phyloP scores from a whole-genome alignment of 1,284 basidiomycete genomes.

The Boletus smithii region DNA sequence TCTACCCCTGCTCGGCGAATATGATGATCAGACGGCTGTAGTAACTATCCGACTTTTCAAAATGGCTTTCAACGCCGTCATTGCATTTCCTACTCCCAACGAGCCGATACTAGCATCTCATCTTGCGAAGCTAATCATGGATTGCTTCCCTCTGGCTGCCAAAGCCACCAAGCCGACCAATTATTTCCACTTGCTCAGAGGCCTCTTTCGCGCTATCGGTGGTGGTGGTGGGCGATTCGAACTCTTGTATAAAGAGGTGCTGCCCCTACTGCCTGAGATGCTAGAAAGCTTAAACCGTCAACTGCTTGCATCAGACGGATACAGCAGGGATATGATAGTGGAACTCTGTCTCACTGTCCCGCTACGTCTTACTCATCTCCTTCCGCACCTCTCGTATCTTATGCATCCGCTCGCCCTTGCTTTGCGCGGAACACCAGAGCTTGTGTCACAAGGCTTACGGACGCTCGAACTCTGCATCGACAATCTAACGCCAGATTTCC shows the following conservation, averaged over 20 bases:
- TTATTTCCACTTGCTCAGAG: conserved; percentile 93
- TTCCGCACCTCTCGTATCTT: conserved; percentile 93
- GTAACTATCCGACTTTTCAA: conserved; percentile 92
- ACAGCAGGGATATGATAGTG: conserved; percentile 87
- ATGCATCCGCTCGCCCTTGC: conserved; percentile 97
- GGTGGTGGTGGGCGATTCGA: conserved; percentile 92
- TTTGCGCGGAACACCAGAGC: conserved; percentile 82
- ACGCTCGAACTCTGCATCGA: conserved; percentile 99
- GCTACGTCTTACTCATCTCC: conserved; percentile 89
- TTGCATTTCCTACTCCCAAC: conserved; percentile 74
- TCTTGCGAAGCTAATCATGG: conserved; percentile 93
- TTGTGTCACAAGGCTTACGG: conserved; percentile 93
- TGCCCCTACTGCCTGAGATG: conserved; percentile 96
- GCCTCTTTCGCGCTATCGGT: conserved; percentile 97
- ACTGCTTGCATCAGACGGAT: conserved; percentile 76
- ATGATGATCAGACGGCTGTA: conserved; percentile 78
- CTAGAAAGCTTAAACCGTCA: conserved; percentile 93
- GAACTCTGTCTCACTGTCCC: conserved; percentile 98
- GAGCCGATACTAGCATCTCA: conserved; percentile 92
- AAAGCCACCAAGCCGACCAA: conserved; percentile 89
- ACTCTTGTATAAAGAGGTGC: conserved; percentile 92
- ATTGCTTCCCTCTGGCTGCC: conserved; percentile 92
- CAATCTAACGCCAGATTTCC: conserved; percentile 97
- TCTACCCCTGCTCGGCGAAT: conserved; percentile 82
- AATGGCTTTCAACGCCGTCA: conserved; percentile 92